Base-by-base conservation (phyloP, 768 basidiomycete genomes). In the Leucocoprinus sp. region DNA sequence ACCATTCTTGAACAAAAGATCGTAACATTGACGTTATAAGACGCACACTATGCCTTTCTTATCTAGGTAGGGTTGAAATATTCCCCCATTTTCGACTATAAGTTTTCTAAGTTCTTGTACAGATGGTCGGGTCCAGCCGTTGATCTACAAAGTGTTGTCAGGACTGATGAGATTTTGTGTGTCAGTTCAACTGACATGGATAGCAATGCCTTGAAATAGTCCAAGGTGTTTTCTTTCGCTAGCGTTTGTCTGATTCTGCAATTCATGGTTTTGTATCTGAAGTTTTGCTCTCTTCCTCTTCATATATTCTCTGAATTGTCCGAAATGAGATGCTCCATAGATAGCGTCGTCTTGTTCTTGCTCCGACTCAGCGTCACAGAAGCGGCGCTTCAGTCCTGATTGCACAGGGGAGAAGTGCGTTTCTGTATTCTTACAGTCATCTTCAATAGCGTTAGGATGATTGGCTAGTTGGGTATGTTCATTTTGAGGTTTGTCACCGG, bases 291-390 rank as follows among this genome's bases (percentile, higher is more conserved):
- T 78, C 64, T 97, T 97, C 49, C 92, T 72, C 2, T 71, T 63
- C 89, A 96, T 91, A 57, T 96, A 97, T 57, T 93, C 82, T 0
- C 85, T 87, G 51, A 80, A 89, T 1, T 77, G 78, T 11, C 89
- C 92, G 59, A 93, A 97, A 27, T 69, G 75, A 23, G 84, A 77
- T 2, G 85, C 76, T 0, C 84, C 88, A 58, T 93, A 96, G 7
- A 76, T 71, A 18, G 71, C 67, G 8, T 68, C 64, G 41, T 71
- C 65, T 23, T 55, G 50, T 8, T 47, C 50, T 35, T 58, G 49
- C 3, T 63, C 61, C 23, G 50, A 43, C 12, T 54, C 53, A 6
- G 51, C 47, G 27, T 64, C 54, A 41, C 60, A 57, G 23, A 57
- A 64, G 31, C 56, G 52, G 17, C 71, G 65, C 53, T 77, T 80